phyloP scores from a whole-genome alignment of 1,139 yeast species.

The Pichia sp. region DNA sequence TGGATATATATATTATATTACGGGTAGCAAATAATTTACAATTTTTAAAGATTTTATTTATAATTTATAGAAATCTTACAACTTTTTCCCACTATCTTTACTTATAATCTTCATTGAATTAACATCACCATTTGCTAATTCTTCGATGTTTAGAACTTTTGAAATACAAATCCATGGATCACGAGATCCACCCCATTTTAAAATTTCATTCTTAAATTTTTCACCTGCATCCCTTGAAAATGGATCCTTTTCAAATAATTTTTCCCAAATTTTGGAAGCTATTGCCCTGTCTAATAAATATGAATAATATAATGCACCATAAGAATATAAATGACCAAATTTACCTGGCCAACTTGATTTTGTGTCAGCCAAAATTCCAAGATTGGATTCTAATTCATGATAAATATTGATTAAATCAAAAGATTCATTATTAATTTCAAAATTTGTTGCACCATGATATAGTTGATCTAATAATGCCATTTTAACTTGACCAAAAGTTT shows the following conservation, averaged over 20 bases:
- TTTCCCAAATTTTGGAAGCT: constrained; percentile 80
- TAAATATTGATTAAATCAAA: constrained; percentile 56
- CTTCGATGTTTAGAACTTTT: constrained; percentile 55
- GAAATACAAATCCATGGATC: constrained; percentile 89
- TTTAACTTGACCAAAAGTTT: constrained; percentile 79
- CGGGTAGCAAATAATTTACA: too few relatives aligned
- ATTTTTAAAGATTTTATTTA: too few relatives aligned
- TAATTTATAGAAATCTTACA: background rate
- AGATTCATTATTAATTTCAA: constrained; percentile 21
- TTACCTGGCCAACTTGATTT: constrained; percentile 88
- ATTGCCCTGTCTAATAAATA: constrained; percentile 89
- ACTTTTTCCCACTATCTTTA: constrained; percentile 3
- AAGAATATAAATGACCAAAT: constrained; percentile 88
- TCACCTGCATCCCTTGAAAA: constrained; percentile 68
- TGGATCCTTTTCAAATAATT: constrained; percentile 64
- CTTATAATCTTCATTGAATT: constrained; percentile 71
- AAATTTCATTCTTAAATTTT: constrained; percentile 59
- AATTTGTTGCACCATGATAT: constrained; percentile 52
- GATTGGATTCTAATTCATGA: constrained; percentile 54
- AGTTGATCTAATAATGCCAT: constrained; percentile 87
- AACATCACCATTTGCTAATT: constrained; percentile 59
- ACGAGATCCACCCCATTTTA: constrained; percentile 90
- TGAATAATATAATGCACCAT: constrained; percentile 92
- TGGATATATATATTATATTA: too few relatives aligned
- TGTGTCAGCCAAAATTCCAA: constrained; percentile 53